Evolutionary conservation across 2,329 filamentous ascomycete genomes (phyloP).

Genomic region (Sphaerulina vaccinii): DNA sequence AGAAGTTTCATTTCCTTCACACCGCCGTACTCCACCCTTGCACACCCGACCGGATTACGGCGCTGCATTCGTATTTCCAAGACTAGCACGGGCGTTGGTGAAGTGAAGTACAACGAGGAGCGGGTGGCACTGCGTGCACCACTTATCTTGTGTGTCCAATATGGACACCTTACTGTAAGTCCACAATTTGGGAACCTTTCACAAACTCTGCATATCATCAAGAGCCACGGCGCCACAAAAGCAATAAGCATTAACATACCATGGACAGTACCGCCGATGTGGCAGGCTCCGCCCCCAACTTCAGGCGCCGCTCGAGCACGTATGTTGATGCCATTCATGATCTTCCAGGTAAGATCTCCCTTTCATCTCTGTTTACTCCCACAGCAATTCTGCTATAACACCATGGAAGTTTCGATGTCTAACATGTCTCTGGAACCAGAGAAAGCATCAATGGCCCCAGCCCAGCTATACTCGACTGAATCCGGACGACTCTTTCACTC

Average conservation of each 20-base stretch:
- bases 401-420: too few species aligned
- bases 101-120: neutral
- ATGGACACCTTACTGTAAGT: conserved; percentile 30
- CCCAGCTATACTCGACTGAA: conserved; percentile 97
- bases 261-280: conserved; percentile 70
- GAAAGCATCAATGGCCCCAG: conserved; percentile 81
- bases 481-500: conserved; percentile 96
- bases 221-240: neutral
- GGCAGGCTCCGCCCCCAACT: conserved; percentile 83
- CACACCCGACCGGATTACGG: neutral
- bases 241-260: conserved; percentile 8
- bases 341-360: too few species aligned
- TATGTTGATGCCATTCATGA: conserved; percentile 98
- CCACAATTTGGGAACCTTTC: neutral
- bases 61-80: neutral
- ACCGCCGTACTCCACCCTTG: neutral
- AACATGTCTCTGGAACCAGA: too few species aligned
- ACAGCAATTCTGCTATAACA: too few species aligned
- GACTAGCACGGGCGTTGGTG: conserved; percentile 2
- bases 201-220: neutral
- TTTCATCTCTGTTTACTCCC: too few species aligned
- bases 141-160: neutral
- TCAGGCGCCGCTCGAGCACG: conserved; percentile 88
- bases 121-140: neutral
- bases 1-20: neutral